These are phyloP conservation scores for Plantago coronopus DNA, from an alignment of 305 asterid species.

Conservation along the genomic window DNA sequence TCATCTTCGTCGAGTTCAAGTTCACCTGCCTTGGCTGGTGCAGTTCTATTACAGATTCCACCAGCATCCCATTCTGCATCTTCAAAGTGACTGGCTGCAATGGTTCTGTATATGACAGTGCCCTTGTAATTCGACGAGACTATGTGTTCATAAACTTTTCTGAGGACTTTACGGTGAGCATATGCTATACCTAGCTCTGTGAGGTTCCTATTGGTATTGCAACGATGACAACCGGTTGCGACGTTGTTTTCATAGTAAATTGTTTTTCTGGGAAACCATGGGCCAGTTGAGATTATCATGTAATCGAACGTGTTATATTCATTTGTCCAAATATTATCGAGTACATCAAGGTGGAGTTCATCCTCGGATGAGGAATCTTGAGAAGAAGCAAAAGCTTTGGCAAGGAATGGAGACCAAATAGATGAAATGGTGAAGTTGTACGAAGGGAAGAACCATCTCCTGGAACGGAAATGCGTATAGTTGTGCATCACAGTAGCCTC, in stretches of 20 bases:
- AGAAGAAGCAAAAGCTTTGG: slow-evolving; percentile 53
- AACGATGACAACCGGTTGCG: slow-evolving; percentile 60
- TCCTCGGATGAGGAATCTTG: slow-evolving; percentile 66
- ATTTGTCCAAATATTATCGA: slow-evolving; percentile 62
- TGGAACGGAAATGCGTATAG: neutral
- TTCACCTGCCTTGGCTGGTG: slow-evolving; percentile 1
- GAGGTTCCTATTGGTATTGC: slow-evolving; percentile 46
- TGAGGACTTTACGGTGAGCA: slow-evolving; percentile 53
- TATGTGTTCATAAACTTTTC: slow-evolving; percentile 40
- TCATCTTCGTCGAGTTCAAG: slow-evolving; percentile 27
- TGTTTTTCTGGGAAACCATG: slow-evolving; percentile 62
- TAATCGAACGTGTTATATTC: slow-evolving; percentile 45
- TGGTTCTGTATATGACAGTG: neutral
- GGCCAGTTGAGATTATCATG: slow-evolving; percentile 54
- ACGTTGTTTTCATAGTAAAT: slow-evolving; percentile 51
- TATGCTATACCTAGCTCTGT: slow-evolving; percentile 32
- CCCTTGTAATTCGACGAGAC: neutral
- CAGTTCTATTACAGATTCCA: slow-evolving; percentile 5
- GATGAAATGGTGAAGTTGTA: slow-evolving; percentile 1
- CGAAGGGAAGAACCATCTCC: slow-evolving; percentile 1
- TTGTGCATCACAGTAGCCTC: neutral
- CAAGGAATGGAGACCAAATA: slow-evolving; percentile 77
- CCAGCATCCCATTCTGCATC: slow-evolving; percentile 1
- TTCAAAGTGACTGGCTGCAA: neutral
- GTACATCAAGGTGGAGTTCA: slow-evolving; percentile 64